Percentiles rank a stretch among this genome's conserved stretches.
phyloP scores from a whole-genome alignment of 1,284 basidiomycete species.

The Macrocystidia cucumis region DNA sequence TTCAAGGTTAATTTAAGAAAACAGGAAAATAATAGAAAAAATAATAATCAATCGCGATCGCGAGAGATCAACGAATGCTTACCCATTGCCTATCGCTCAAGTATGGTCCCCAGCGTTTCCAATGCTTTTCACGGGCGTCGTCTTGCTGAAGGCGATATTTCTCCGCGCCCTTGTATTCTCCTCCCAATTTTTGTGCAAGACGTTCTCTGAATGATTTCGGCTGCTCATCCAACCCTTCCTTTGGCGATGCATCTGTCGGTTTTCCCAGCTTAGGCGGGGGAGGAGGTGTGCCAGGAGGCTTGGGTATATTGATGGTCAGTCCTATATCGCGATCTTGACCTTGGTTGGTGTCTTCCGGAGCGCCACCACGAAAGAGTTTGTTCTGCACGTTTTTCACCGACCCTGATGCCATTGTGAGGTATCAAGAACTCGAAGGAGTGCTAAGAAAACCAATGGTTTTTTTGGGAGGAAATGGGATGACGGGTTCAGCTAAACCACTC shows the following conservation, averaged over 20 bases:
- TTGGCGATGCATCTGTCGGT: slow-evolving; percentile 24
- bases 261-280: slow-evolving; percentile 41
- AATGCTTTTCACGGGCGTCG: slow-evolving; percentile 67
- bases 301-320: slow-evolving; percentile 79
- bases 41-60: slow-evolving; percentile 1
- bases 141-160: slow-evolving; percentile 68
- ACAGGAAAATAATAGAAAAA: slow-evolving; percentile 5
- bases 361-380: slow-evolving; percentile 60
- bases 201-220: slow-evolving; percentile 44
- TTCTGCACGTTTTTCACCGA: slow-evolving; percentile 61
- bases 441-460: too few relatives aligned
- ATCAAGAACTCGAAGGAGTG: too few relatives aligned
- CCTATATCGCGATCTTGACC: slow-evolving; percentile 24
- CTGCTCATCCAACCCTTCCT: slow-evolving; percentile 21
- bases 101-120: slow-evolving; percentile 99
- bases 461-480: too few relatives aligned
- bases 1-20: slow-evolving; percentile 6
- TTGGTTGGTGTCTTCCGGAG: slow-evolving; percentile 9
- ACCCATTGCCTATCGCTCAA: slow-evolving; percentile 97
- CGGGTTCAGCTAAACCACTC: too few relatives aligned
- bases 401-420: slow-evolving; percentile 32
- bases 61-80: slow-evolving; percentile 17
- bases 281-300: slow-evolving; percentile 27
- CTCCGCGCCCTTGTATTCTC: slow-evolving; percentile 61
- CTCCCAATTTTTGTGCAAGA: slow-evolving; percentile 50